Evolutionary conservation across 164 flowering plant genomes (phyloP).

Genomic region (Amborella trichopoda): DNA sequence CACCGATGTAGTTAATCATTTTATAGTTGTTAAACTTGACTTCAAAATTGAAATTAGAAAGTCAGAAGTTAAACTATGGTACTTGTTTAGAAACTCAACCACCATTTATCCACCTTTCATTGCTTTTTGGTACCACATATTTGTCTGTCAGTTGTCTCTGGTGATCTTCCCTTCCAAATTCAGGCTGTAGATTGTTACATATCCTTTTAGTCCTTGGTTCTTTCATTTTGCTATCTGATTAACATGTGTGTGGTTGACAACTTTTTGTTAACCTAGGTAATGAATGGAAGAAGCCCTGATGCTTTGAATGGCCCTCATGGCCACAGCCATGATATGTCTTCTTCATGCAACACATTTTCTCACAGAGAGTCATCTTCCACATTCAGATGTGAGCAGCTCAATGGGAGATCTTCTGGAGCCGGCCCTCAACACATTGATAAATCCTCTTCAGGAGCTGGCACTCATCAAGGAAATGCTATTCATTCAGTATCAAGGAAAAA

Average conservation of each 20-base stretch:
- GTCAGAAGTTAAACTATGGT: too few species aligned
- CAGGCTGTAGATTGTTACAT: not conserved
- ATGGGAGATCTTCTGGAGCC: constrained; percentile 19
- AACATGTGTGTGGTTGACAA: not conserved
- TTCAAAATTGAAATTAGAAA: too few species aligned
- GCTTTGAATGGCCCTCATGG: constrained; percentile 16
- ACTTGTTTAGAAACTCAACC: too few species aligned
- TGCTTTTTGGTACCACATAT: too few species aligned
- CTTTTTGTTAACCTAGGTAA: constrained; percentile 27
- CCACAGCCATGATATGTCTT: constrained; percentile 12
- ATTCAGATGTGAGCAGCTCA: constrained; percentile 8
- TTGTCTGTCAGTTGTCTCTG: not conserved
- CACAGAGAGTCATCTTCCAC: constrained; percentile 15
- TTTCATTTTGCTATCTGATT: not conserved
- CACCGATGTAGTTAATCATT: too few species aligned
- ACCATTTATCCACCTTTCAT: too few species aligned
- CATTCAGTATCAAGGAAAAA: constrained; percentile 35
- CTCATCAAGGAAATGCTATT: constrained; percentile 15
- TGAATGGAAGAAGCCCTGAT: constrained; percentile 14
- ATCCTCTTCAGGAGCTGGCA: constrained; percentile 14
- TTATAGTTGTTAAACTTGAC: too few species aligned
- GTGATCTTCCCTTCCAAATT: not conserved
- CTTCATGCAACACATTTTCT: constrained; percentile 12
- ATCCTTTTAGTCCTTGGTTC: not conserved
- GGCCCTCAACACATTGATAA: constrained; percentile 14